Evolutionary conservation across 2,329 filamentous ascomycete species (phyloP), one percentile per base, ranked within the genome.

Genomic region (Monosporascus sp.): DNA sequence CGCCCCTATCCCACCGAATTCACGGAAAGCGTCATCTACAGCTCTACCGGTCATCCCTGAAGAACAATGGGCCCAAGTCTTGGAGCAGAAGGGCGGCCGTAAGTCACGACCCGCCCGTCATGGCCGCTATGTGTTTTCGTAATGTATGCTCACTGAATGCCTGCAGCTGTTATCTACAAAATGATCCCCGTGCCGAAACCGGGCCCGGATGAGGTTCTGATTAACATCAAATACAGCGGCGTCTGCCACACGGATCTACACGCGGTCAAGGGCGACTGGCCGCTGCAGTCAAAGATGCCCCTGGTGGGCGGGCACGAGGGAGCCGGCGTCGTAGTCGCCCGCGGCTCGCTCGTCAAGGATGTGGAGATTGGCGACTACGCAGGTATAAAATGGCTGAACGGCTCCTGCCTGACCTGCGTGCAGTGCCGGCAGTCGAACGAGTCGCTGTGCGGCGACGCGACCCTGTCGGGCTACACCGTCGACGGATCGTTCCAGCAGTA

Each of bases 401-500:
- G 90, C 58, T 87, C 88, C 47, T 97, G 93, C 73, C 77, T 96
- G 57, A 72, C 79, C 59, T 97, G 92, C 76, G 80, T 84, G 62
- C 96, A 89, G 80, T 97, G 92, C 77, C 84, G 87, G 67, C 80
- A 84, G 62, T 72, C 82, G 47, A 88, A 96, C 62, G 92, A 97
- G 75, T 87, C 90, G 3, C 85, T 96, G 6, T 97, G 93, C 75
- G 71, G 80, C 17, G 76, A 88, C 55, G 83, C 89, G 25, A 75
- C 81, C 37, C 82, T 96, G 41, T 95, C 90, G 1, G 93, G 93
- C 52, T 96, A 95, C 80, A 95, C 90, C 5, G 90, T 96, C 68
- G 89, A 96, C 69, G 92, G 92, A 35, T 85, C 86, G 43, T 97
- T 97, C 81, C 92, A 97, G 77, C 85, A 96, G 77, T 97, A 96